These are phyloP conservation scores for Neocucurbitaria cava DNA, from an alignment of 2,329 filamentous ascomycete species.

Conservation along the genomic window DNA sequence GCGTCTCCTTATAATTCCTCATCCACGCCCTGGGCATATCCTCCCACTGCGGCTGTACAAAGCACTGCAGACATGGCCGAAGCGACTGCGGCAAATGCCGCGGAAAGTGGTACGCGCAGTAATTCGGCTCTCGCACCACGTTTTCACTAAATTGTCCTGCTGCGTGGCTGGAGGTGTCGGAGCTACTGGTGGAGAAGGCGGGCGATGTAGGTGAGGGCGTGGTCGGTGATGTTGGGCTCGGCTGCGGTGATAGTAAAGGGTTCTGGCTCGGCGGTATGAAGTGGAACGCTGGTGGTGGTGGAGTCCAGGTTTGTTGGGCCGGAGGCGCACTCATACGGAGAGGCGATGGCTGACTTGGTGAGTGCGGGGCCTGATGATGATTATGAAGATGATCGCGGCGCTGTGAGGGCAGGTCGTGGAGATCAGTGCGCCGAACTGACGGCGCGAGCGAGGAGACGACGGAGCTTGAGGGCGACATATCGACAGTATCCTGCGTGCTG, in stretches of 20 bases:
- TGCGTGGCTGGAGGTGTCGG: not conserved
- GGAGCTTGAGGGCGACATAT: slow-evolving; percentile 13
- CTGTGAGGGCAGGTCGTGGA: not conserved
- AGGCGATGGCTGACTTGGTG: not conserved
- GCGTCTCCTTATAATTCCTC: slow-evolving; percentile 21
- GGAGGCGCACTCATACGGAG: not conserved
- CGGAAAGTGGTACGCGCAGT: slow-evolving; percentile 31
- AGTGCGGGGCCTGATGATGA: not conserved
- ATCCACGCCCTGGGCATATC: slow-evolving; percentile 18
- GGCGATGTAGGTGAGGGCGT: not conserved
- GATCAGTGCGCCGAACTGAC: not conserved
- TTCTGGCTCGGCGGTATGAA: slow-evolving; percentile 5
- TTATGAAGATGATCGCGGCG: too few species aligned
- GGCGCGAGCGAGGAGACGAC: slow-evolving; percentile 10
- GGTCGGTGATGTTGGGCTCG: slow-evolving; percentile 5
- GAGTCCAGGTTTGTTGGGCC: not conserved
- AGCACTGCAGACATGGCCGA: slow-evolving; percentile 37
- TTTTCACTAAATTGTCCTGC: not conserved
- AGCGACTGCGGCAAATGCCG: slow-evolving; percentile 16
- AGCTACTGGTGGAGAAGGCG: not conserved
- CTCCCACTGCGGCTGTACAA: slow-evolving; percentile 25
- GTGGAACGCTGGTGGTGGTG: slow-evolving; percentile 6
- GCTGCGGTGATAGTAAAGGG: slow-evolving; percentile 1
- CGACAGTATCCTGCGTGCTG: not conserved
- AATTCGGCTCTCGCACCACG: slow-evolving; percentile 9